Conservation (phyloP, 169 alveolate genomes). For the Hepatocystis sp. region DNA sequence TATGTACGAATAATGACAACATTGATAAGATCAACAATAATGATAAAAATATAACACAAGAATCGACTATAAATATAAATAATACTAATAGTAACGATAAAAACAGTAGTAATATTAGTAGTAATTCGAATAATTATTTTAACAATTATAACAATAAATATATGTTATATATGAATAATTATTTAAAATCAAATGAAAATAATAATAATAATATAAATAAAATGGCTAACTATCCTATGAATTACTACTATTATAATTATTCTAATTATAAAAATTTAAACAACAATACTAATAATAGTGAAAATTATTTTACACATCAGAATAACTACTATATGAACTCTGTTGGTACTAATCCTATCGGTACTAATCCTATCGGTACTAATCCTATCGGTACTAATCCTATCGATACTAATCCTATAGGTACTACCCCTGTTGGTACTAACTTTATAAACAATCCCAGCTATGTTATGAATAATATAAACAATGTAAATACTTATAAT, state of each 20-base stretch:
- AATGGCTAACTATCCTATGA: too few species aligned
- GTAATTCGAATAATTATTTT: neutral
- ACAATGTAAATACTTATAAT: neutral
- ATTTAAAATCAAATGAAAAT: neutral
- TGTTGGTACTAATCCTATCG: too few species aligned
- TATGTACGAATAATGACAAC: neutral
- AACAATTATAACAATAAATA: conserved; percentile 5
- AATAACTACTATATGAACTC: too few species aligned
- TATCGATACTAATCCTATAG: too few species aligned
- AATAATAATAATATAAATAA: neutral
- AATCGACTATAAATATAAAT: neutral
- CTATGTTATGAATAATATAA: conserved; percentile 1
- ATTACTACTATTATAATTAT: conserved; percentile 13
- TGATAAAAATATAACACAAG: neutral
- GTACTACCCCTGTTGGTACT: too few species aligned
- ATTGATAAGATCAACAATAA: neutral
- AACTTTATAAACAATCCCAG: neutral
- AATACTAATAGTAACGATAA: neutral
- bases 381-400: too few species aligned
- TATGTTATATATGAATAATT: too few species aligned
- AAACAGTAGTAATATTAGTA: neutral
- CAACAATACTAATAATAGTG: neutral
- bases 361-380: too few species aligned
- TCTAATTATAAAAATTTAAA: conserved; percentile 5
- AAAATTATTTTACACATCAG: conserved; percentile 2